Base-by-base conservation (phyloP, 345 rosid species). In the Garcia nutans region DNA sequence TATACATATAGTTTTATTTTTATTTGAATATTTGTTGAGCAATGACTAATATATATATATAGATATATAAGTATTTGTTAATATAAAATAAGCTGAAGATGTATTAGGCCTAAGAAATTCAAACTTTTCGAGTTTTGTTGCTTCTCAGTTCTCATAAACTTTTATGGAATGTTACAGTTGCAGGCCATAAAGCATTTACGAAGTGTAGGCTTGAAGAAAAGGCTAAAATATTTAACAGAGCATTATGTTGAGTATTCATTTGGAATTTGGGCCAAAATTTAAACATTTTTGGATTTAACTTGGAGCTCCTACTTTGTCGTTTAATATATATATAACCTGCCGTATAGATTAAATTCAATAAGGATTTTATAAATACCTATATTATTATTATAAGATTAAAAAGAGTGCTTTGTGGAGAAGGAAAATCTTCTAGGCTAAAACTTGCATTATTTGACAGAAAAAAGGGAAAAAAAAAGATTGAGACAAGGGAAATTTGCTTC, bases 371-470 rank as follows among this genome's bases (percentile, higher is more conserved):
- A 37, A 37, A 37, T 5, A 37, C 5, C 1, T 33, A 33, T 2
- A 1, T 1, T 33, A 33, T 33, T 33, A 33, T 70, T 54, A 19
- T 10, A 44, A 22, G 20, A 5, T 6, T 37, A 57, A 0, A 22
- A 68, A 47, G 71, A 7, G 41, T 22, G 8, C 19, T 68, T 44
- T 67, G 47, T 45, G 56, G 71, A 23, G 71, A 68, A 37, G 71
- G 55, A 57, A 68, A 45, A 47, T 47, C 56, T 68, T 68, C 15
- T 24, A 68, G 71, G 23, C n/a, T 68, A 47, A 68, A 54, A 47
- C 71, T 45, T 45, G 0, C 19, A 6, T 23, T 22, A 47, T 68
- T 68, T 45, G 10, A 45, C 26, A 13, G 1, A 1, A 15, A 23
- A 70, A 70, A 62, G 23, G 6, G 3, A 52, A 55, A 61, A 20